phyloP scores from a whole-genome alignment of 2,329 filamentous ascomycete genomes.

The Fusarium mangiferae region DNA sequence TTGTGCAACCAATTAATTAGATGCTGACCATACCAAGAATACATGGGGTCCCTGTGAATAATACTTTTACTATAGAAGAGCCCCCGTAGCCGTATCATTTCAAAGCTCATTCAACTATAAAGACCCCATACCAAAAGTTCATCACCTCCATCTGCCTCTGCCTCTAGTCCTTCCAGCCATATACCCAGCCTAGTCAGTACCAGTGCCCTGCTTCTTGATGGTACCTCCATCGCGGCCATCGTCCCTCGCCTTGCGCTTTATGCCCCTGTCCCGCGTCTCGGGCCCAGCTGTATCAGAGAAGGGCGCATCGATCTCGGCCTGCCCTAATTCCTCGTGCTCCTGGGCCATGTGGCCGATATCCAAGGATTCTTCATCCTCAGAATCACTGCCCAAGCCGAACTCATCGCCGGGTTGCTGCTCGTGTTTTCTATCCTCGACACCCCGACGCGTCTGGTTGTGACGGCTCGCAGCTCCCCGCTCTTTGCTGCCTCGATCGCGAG shows the following conservation, averaged over 20 bases:
- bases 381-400: fast-evolving
- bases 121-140: neutral
- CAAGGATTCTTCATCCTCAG: neutral
- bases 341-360: neutral
- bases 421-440: neutral
- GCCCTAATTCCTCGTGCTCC: neutral
- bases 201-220: neutral
- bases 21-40: too few relatives aligned
- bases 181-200: neutral
- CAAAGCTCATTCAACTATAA: neutral
- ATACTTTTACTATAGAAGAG: too few relatives aligned
- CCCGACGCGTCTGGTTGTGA: neutral
- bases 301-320: neutral
- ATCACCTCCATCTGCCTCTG: neutral
- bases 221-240: neutral
- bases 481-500: neutral
- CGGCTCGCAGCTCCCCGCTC: too few relatives aligned
- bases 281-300: neutral
- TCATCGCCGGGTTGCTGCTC: neutral
- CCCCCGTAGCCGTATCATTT: too few relatives aligned
- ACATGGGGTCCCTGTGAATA: too few relatives aligned
- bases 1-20: too few relatives aligned
- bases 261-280: neutral
- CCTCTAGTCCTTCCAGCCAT: neutral
- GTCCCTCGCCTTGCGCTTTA: neutral